Evolutionary conservation across 352 stramenopile species (phyloP), one percentile per base, ranked within the genome.

Genomic region (Phytophthora macrochlamydospora): DNA sequence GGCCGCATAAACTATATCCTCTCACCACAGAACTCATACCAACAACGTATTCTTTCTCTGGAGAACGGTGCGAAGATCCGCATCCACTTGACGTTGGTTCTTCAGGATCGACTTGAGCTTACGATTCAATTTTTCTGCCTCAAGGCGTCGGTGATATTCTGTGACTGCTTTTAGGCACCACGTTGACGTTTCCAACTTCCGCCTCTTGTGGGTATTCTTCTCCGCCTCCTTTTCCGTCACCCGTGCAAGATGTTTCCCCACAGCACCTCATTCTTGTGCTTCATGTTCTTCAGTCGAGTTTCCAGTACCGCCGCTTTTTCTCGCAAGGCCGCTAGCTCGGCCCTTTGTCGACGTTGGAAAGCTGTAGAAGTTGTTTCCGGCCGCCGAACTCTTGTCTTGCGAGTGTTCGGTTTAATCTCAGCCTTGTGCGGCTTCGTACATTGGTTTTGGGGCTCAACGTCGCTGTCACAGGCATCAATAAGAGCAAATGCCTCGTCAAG

Each of bases 301-400:
- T 63, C 44, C 11, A 63, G 11, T 4, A 3, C 12, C n/a, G 11
- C 35, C 4, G 18, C 56, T 50, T 63, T n/a, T 9, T 55, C 33
- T 2, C 56, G 56, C 46, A 63, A 55, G 11, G 43, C 44, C 11
- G n/a, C 4, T 12, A 63, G 7, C 24, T 63, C 56, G 6, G 56
- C 35, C 7, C 14, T 33, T 24, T 55, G 38, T 31, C 35, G 56
- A 24, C 56, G 56, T 35, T 63, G 56, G 24, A 63, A 52, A 14
- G 48, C 56, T 14, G 57, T 56, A 14, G 57, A 64, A 3, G 57
- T 51, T 6, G 30, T 64, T 28, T 45, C 32, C 14, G 56, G 46
- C 8, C 35, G 51, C 18, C 51, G 13, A 28, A 43, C 40, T 24
- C 43, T 32, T 28, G 55, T 63, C 45, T 50, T 56, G 18, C 18